phyloP scores from a whole-genome alignment of 495 filamentous ascomycete genomes.

The Apiosordaria backusii region DNA sequence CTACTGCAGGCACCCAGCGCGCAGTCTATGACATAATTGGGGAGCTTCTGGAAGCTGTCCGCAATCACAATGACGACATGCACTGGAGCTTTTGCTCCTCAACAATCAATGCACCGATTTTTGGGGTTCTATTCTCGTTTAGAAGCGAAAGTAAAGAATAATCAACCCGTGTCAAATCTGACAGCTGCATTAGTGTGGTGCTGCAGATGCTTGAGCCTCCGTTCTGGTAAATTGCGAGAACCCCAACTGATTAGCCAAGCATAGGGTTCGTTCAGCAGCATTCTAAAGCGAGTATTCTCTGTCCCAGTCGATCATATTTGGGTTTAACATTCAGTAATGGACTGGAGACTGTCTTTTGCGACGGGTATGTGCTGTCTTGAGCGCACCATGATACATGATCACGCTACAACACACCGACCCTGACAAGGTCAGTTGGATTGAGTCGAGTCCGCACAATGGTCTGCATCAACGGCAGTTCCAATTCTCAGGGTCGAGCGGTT shows the following conservation, averaged over 20 bases:
- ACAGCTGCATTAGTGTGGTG: neutral
- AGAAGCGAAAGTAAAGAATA: neutral
- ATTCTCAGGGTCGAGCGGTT: neutral
- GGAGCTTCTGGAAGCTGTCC: neutral
- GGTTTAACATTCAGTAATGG: neutral
- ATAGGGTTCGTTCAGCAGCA: too few relatives aligned
- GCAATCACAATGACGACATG: slow-evolving; percentile 1
- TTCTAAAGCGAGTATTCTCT: too few relatives aligned
- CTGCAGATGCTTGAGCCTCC: neutral
- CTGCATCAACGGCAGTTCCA: neutral
- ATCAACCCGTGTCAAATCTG: neutral
- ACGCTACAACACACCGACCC: neutral
- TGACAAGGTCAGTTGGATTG: neutral
- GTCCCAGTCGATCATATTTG: neutral
- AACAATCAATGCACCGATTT: slow-evolving; percentile 1
- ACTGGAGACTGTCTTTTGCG: neutral
- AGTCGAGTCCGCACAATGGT: neutral
- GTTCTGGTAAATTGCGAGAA: too few relatives aligned
- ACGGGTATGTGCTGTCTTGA: too few relatives aligned
- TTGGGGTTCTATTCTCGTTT: too few relatives aligned
- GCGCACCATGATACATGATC: neutral
- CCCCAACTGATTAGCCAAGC: neutral
- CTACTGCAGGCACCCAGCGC: neutral
- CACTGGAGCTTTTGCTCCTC: neutral
- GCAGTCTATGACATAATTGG: slow-evolving; percentile 8